Conservation (phyloP, 176 grass and related monocot species). For the Ananas comosus region DNA sequence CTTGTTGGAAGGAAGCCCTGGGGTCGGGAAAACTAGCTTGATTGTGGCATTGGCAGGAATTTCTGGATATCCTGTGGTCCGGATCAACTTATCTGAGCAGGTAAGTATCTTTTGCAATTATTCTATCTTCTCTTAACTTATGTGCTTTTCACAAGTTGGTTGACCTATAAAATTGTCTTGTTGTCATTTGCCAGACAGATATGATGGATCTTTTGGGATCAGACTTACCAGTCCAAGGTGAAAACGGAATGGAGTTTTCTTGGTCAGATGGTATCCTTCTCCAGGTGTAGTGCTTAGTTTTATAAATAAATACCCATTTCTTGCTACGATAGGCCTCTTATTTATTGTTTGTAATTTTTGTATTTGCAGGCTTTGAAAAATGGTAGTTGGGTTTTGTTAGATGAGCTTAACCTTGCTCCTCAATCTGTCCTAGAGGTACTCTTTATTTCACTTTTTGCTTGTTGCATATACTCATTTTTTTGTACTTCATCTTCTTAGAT, state of each 20-base stretch:
- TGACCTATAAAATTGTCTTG: not conserved
- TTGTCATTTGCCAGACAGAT: slow-evolving; percentile 45
- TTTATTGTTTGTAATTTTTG: not conserved
- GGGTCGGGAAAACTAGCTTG: slow-evolving; percentile 94
- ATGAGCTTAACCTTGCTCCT: slow-evolving; percentile 95
- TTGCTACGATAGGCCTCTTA: not conserved
- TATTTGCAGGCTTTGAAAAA: slow-evolving; percentile 68
- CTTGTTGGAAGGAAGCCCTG: slow-evolving; percentile 90
- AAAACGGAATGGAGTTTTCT: slow-evolving; percentile 71
- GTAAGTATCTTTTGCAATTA: slow-evolving; percentile 8
- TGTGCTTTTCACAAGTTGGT: not conserved
- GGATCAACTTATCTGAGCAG: slow-evolving; percentile 94
- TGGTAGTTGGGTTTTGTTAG: slow-evolving; percentile 94
- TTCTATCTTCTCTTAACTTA: no score
- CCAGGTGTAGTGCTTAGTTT: slow-evolving; percentile 20
- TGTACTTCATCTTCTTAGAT: not conserved
- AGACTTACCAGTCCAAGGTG: slow-evolving; percentile 69
- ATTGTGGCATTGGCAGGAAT: slow-evolving; percentile 60
- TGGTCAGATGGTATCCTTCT: slow-evolving; percentile 99
- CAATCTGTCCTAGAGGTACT: slow-evolving; percentile 77
- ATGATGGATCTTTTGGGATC: slow-evolving; percentile 99
- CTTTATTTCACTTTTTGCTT: not conserved
- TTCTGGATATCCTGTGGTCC: slow-evolving; percentile 78
- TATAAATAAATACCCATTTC: not conserved
- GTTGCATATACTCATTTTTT: not conserved